Percentiles rank a stretch among this genome's conserved stretches.
These are phyloP conservation scores for Teratosphaeria pseudoeucalypti DNA, from an alignment of 2,329 filamentous ascomycete species.

Conservation along the genomic window DNA sequence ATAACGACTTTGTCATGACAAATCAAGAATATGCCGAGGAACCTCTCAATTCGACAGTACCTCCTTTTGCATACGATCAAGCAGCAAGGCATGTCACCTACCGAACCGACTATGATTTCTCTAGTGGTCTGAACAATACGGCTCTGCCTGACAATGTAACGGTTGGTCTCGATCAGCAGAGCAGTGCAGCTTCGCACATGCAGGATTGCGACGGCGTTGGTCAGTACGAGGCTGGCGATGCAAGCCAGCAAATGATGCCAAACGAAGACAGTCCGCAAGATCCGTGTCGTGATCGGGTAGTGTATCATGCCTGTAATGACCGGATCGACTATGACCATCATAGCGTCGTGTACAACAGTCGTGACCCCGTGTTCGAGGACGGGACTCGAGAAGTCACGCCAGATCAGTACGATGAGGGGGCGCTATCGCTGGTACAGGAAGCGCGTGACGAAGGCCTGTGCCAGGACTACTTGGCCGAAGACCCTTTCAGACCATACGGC, in stretches of 20 bases:
- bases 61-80: not conserved
- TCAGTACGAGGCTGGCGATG: not conserved
- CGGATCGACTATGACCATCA: not conserved
- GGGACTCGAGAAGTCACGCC: not conserved
- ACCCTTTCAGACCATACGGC: not conserved
- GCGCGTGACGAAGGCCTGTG: conserved; percentile 1
- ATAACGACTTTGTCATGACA: not conserved
- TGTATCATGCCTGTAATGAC: not conserved
- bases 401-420: not conserved
- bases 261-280: not conserved
- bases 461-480: not conserved
- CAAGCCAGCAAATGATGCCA: not conserved
- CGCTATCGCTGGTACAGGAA: not conserved
- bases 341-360: not conserved
- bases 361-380: not conserved
- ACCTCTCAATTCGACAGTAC: not conserved
- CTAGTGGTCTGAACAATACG: not conserved
- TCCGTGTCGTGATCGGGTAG: not conserved
- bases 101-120: not conserved
- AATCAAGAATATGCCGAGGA: not conserved
- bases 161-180: not conserved
- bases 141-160: not conserved
- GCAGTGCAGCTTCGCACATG: not conserved
- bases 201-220: not conserved
- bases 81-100: not conserved